Conservation (phyloP, 2,329 filamentous ascomycete species). For the Colletotrichum musae region DNA sequence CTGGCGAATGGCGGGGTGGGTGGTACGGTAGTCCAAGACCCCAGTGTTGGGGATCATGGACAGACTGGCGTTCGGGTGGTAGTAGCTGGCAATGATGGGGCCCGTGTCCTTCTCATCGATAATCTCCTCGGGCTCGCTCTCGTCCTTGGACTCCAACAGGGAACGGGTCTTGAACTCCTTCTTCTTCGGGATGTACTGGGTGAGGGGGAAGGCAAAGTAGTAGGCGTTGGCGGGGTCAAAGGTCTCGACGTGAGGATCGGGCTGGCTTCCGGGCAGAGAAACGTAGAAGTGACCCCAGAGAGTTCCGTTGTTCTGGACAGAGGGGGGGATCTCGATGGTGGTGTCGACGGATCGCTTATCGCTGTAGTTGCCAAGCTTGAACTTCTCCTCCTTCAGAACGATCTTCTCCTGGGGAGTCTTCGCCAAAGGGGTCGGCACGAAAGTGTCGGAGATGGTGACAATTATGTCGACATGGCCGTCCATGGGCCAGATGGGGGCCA, state of each 20-base stretch:
- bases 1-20: constrained; percentile 82
- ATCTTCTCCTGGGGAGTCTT: constrained; percentile 76
- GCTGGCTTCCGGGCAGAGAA: constrained; percentile 78
- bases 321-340: constrained; percentile 80
- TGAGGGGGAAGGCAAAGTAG: constrained; percentile 87
- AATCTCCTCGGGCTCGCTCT: constrained; percentile 67
- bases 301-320: constrained; percentile 92
- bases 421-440: constrained; percentile 77
- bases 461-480: constrained; percentile 85
- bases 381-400: constrained; percentile 85
- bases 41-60: constrained; percentile 88
- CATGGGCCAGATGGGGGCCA: constrained; percentile 90
- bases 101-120: constrained; percentile 68
- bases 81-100: constrained; percentile 86
- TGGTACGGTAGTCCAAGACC: constrained; percentile 73
- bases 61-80: constrained; percentile 94
- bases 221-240: constrained; percentile 85
- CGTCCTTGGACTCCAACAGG: constrained; percentile 73
- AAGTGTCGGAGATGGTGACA: constrained; percentile 85
- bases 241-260: constrained; percentile 80
- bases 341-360: constrained; percentile 85
- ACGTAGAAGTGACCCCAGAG: constrained; percentile 96
- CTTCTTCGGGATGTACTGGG: constrained; percentile 92
- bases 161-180: constrained; percentile 91
- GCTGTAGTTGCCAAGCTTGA: constrained; percentile 82